phyloP scores from a whole-genome alignment of 805 yeast species.

The Saturnispora halmiae region DNA sequence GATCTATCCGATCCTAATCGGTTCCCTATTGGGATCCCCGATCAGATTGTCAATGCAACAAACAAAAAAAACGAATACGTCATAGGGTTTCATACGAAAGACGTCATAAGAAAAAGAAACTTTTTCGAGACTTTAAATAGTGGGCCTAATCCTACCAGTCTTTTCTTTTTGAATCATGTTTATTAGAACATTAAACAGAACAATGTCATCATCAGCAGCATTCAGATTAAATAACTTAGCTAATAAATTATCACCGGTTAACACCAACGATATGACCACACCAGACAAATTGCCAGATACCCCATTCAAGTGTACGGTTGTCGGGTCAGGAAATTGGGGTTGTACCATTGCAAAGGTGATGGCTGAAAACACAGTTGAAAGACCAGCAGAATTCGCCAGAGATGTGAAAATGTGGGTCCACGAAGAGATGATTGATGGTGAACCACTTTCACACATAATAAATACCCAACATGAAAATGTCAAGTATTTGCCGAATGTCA shows the following conservation, averaged over 20 bases:
- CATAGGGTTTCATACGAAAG: background rate
- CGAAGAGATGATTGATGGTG: constrained; percentile 73
- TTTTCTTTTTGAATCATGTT: no score
- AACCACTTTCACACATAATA: constrained; percentile 80
- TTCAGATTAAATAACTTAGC: constrained; percentile 19
- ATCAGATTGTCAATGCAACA: no score
- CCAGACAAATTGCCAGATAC: constrained; percentile 21
- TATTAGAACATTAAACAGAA: no score
- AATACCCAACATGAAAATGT: constrained; percentile 90
- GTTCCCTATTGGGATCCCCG: no score
- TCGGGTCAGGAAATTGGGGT: constrained; percentile 99
- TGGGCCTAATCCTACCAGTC: no score
- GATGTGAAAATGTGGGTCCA: constrained; percentile 95
- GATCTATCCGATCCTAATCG: no score
- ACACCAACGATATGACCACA: constrained; percentile 11
- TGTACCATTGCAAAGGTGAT: constrained; percentile 93
- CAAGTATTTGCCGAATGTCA: constrained; percentile 83
- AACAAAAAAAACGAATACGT: background rate
- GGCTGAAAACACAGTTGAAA: constrained; percentile 73
- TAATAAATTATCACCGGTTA: constrained; percentile 18
- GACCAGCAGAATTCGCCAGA: constrained; percentile 62
- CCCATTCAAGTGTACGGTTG: constrained; percentile 54
- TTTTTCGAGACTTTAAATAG: no score
- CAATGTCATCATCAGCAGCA: constrained; percentile 19
- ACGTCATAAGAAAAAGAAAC: background rate